Conservation (phyloP, 768 basidiomycete genomes). For the Amanita brunnescens region DNA sequence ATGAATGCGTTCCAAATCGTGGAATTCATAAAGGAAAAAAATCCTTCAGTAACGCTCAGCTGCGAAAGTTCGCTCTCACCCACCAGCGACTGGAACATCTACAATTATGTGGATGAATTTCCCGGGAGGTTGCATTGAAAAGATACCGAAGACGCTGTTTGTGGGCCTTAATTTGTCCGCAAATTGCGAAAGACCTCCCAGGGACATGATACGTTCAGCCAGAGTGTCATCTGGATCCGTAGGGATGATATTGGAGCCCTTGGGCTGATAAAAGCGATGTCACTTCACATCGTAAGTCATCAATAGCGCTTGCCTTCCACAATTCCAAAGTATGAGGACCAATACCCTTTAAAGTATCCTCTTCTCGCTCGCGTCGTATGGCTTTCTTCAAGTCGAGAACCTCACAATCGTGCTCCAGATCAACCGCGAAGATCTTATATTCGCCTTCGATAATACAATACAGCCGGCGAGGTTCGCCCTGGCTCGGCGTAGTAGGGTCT, state of each 20-base stretch:
- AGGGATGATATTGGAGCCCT: neutral
- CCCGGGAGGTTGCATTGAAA: neutral
- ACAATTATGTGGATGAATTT: neutral
- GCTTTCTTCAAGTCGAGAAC: neutral
- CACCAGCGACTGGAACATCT: neutral
- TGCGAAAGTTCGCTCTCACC: no score
- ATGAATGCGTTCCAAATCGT: no score
- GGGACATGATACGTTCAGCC: neutral
- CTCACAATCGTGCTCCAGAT: neutral
- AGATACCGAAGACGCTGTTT: neutral
- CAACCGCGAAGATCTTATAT: neutral
- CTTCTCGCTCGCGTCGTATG: neutral
- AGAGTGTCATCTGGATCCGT: neutral
- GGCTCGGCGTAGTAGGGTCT: no score
- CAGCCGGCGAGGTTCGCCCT: neutral
- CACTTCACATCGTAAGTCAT: neutral
- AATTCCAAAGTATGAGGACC: neutral
- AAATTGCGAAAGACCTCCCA: neutral
- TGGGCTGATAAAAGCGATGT: neutral
- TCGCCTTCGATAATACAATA: neutral
- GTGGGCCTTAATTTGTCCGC: neutral
- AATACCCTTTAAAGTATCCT: neutral
- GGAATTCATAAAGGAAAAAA: no score
- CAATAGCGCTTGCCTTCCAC: neutral
- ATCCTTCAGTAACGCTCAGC: no score